Conservation (phyloP, 2,329 filamentous ascomycete genomes). For the Penicillium italicum region DNA sequence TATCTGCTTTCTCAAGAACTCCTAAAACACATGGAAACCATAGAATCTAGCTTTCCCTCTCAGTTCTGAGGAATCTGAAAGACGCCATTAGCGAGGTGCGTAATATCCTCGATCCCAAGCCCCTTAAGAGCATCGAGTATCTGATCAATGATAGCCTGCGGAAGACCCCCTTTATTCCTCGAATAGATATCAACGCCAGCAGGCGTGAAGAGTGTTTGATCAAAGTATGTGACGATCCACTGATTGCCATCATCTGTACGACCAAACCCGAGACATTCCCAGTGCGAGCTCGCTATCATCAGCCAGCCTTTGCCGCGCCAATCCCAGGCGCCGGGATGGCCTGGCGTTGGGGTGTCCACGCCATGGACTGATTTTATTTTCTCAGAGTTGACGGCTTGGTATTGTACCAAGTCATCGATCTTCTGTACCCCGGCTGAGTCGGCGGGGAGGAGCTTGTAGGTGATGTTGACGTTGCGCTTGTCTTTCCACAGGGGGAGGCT, state of each 20-base stretch:
- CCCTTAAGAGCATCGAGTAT: constrained; percentile 11
- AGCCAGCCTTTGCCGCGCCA: constrained; percentile 78
- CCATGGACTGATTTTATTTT: constrained; percentile 20
- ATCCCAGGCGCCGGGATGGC: constrained; percentile 53
- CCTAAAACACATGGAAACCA: neutral
- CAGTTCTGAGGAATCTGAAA: constrained; percentile 16
- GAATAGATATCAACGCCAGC: constrained; percentile 78
- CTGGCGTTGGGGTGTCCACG: constrained; percentile 14
- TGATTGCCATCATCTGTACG: constrained; percentile 38
- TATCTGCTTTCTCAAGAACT: neutral
- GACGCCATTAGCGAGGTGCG: constrained; percentile 6
- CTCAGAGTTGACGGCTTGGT: constrained; percentile 13
- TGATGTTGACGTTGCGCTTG: constrained; percentile 26
- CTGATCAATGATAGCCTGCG: constrained; percentile 1
- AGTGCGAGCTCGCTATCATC: constrained; percentile 67
- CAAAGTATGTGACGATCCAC: constrained; percentile 83
- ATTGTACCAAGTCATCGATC: constrained; percentile 20
- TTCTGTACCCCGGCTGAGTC: constrained; percentile 4
- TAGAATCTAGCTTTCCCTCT: too few species aligned
- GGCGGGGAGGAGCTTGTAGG: constrained; percentile 15
- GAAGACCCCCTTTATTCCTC: constrained; percentile 35
- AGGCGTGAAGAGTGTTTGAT: constrained; percentile 76
- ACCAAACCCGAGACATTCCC: constrained; percentile 55
- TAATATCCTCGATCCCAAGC: constrained; percentile 8
- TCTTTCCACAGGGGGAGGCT: constrained; percentile 22